Evolutionary conservation across 371 early-diverging fungal genomes (phyloP).

Genomic region (Apophysomyces sp.): DNA sequence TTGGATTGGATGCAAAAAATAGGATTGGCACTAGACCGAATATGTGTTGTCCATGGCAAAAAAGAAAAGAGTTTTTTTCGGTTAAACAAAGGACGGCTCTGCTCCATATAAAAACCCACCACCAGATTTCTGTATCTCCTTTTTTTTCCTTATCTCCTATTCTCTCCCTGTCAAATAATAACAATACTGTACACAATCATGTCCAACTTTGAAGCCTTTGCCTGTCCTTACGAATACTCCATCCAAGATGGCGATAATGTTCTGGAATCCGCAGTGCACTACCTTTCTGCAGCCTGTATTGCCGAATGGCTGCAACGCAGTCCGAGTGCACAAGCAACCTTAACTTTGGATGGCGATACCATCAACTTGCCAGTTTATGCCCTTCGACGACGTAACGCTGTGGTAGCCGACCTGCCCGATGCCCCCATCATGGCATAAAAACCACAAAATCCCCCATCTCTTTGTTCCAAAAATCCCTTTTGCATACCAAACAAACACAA

Average conservation of each 20-base stretch:
- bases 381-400: conserved; percentile 44
- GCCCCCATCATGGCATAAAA: conserved; percentile 20
- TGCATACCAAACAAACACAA: not conserved
- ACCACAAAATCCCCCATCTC: not conserved
- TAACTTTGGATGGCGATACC: conserved; percentile 31
- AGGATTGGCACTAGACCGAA: not conserved
- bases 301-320: conserved; percentile 43
- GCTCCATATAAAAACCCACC: not conserved
- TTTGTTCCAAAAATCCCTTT: too few relatives aligned
- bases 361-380: conserved; percentile 41
- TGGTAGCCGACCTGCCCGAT: conserved; percentile 45
- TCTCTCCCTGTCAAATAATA: not conserved
- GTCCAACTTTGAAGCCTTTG: conserved; percentile 17
- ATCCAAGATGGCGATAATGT: conserved; percentile 41
- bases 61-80: not conserved
- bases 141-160: not conserved
- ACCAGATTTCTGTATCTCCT: not conserved
- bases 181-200: not conserved
- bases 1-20: not conserved
- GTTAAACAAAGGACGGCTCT: not conserved
- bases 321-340: conserved; percentile 37
- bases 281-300: conserved; percentile 27
- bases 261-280: conserved; percentile 28
- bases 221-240: conserved; percentile 24
- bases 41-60: not conserved